Evolutionary conservation across 1,284 basidiomycete species (phyloP), one percentile per base, ranked within the genome.

Genomic region (Melampsora larici-populina): DNA sequence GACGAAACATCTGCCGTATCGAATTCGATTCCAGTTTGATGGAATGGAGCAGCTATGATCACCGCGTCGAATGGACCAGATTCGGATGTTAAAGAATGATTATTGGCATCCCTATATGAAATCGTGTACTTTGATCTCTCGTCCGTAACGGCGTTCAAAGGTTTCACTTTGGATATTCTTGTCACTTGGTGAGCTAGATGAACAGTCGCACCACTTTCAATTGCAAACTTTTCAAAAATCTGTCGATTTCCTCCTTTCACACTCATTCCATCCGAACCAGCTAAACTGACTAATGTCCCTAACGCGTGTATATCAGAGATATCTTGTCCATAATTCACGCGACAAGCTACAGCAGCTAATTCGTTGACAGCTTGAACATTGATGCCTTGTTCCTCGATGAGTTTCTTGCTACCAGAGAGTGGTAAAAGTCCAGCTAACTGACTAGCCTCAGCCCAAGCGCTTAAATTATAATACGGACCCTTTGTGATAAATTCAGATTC

Each of bases 301-400:
- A 98, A 85, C 0, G 89, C 92, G 81, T 97, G 93, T 8, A 98
- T 91, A 31, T 86, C 81, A 81, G 89, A 87, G 26, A 89, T 87
- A 82, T 94, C 89, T 87, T 92, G 80, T 31, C 89, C 92, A 82
- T 95, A 95, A 84, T 97, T 98, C 64, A 94, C 92, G 24, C 94
- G 87, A 9, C 92, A 93, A 4, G 90, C 89, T 1, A 89, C 91
- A 79, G 93, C 92, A 67, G 95, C 87, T 70, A 97, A 85, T 84
- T 99, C 96, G 60, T 87, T 86, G 7, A 89, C 87, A 84, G 90
- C 94, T 70, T 85, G 85, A 70, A 86, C 82, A 58, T 88, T 86
- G 43, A 92, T 86, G 31, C 89, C 89, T 29, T 84, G 81, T 24
- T 88, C 86, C 40, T 85, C 81, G 33, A 85, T 82, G 31, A 93